Percentiles rank a stretch among this genome's conserved stretches.
Evolutionary conservation across 495 filamentous ascomycete species (phyloP).

Genomic region (Aspergillus indologenus): DNA sequence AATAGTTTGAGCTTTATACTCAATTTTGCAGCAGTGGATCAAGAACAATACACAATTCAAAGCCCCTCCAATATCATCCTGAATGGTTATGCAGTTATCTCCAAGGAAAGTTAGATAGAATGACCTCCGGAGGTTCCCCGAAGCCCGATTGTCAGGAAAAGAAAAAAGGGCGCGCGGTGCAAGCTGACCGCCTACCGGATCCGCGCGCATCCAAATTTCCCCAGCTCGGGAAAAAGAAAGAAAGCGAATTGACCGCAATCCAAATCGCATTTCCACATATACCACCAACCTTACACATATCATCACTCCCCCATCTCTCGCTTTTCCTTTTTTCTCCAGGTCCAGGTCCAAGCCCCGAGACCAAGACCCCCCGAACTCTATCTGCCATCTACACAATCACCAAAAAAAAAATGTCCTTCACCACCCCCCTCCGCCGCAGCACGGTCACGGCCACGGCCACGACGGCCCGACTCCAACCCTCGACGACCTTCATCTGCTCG

Average conservation of each 20-base stretch:
- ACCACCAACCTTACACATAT: not conserved
- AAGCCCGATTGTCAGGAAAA: not conserved
- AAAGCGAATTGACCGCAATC: not conserved
- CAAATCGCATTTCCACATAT: slow-evolving; percentile 5
- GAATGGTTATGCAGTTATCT: not conserved
- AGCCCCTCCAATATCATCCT: not conserved
- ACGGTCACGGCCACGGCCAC: slow-evolving; percentile 37
- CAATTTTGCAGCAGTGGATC: not conserved
- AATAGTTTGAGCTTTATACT: not conserved
- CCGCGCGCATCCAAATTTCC: not conserved
- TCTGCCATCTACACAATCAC: too few relatives aligned
- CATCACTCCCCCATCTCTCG: not conserved
- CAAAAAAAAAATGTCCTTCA: slow-evolving; percentile 33
- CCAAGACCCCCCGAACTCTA: too few relatives aligned
- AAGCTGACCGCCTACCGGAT: not conserved
- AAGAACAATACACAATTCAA: not conserved
- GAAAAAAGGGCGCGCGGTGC: not conserved
- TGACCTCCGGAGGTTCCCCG: not conserved
- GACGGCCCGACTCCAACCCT: slow-evolving; percentile 25
- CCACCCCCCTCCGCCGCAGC: slow-evolving; percentile 43
- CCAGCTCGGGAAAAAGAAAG: not conserved
- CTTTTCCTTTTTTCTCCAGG: not conserved
- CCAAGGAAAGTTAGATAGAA: not conserved
- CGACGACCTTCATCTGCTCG: slow-evolving; percentile 45
- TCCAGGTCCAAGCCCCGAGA: not conserved